Base-by-base conservation (phyloP, 2,329 filamentous ascomycete genomes). In the Escovopsis sp. region DNA sequence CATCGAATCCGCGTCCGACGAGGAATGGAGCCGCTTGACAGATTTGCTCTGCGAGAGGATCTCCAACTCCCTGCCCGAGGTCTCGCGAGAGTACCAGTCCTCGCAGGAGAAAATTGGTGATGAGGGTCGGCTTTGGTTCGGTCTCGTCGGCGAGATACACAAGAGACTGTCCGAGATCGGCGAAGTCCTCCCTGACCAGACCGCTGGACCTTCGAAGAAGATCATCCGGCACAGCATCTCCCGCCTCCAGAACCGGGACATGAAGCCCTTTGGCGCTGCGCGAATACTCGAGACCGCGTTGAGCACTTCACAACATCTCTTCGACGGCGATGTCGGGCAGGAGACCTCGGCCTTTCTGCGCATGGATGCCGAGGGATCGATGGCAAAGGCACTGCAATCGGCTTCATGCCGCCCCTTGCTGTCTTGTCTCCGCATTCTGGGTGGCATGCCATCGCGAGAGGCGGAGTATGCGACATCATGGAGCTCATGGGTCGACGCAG, bases 1-100 rank as follows among this genome's bases (percentile, higher is more conserved):
- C 1, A 60, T 67, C 2, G 50, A 78, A 4, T 58, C 70, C 0
- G 64, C 72, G 1, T 64, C 84, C 0, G 57, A 65, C 12, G 59
- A 67, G 3, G 67, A 80, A 48, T 91, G 85, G 84, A 58, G 66
- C 3, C 65, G 65, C 2, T 60, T 86, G n/a, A 73, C 75, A 0
- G 63, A 73, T 1, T 58, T 68, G 0, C 62, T 94, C n/a, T 66
- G 80, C 26, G 67, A 76, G 30, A 70, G 73, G 33, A 77, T 94
- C 44, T 79, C 78, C 42, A 74, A 75, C 6, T 93, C 86, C 0
- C 70, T 85, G 5, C 86, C 88, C 1, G 86, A 89, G 55, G 78
- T 89, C 43, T 87, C 86, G 0, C 81, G 81, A 47, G 82, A 86
- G 15, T 84, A 84, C 50, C 70, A 74, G 26, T 69, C 70, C 36